Conservation (phyloP, 1,139 yeast species). For the Kluyveromyces marxianus region DNA sequence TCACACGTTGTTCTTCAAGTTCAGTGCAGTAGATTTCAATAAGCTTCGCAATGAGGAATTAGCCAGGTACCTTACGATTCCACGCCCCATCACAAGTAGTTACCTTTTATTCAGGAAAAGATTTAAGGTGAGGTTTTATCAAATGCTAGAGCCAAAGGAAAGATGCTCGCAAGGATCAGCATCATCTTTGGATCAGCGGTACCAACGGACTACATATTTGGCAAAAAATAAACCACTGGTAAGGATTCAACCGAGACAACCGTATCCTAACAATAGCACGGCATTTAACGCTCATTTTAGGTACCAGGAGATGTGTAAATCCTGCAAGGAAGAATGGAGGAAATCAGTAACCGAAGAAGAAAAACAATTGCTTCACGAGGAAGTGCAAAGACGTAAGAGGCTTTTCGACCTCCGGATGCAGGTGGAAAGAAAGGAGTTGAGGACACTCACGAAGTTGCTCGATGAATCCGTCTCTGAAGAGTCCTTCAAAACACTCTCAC, state of each 20-base stretch:
- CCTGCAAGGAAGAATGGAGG: constrained; percentile 21
- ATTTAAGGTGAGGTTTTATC: constrained; percentile 16
- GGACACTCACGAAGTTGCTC: constrained; percentile 10
- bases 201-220: background rate
- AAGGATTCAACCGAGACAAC: background rate
- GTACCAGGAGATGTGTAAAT: constrained; percentile 21
- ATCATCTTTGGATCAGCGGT: too few species aligned
- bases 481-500: background rate
- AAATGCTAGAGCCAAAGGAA: constrained; percentile 8
- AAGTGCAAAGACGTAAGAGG: constrained; percentile 10
- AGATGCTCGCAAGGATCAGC: background rate
- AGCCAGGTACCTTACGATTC: constrained; percentile 18
- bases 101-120: constrained; percentile 20
- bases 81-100: constrained; percentile 19
- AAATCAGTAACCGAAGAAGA: constrained; percentile 14
- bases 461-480: constrained; percentile 4
- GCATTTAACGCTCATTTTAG: constrained; percentile 9
- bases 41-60: constrained; percentile 14
- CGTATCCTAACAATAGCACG: background rate
- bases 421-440: constrained; percentile 8
- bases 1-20: constrained; percentile 18
- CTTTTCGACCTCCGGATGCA: constrained; percentile 12
- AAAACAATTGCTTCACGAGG: constrained; percentile 11
- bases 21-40: constrained; percentile 10
- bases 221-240: background rate